Conservation (phyloP, 768 basidiomycete species). For the Macrolepiota albuminosa region DNA sequence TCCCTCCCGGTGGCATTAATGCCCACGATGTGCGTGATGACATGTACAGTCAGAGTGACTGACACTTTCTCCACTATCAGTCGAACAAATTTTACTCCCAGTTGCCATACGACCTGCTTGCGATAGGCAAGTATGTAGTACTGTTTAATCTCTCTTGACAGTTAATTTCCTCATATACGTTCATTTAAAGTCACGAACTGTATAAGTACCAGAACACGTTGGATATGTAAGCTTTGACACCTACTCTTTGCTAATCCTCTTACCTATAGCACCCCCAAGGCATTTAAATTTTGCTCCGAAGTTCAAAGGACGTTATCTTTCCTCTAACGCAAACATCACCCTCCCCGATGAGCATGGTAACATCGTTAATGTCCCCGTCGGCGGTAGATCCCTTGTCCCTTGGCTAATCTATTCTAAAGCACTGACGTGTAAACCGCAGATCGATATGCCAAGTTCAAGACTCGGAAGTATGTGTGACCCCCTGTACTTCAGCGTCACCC, state of each 20-base stretch:
- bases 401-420: neutral
- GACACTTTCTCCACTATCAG: slow-evolving; percentile 25
- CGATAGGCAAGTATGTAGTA: slow-evolving; percentile 72
- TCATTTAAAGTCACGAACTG: slow-evolving; percentile 71
- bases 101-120: slow-evolving; percentile 76
- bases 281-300: slow-evolving; percentile 60
- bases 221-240: slow-evolving; percentile 47
- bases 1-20: slow-evolving; percentile 63
- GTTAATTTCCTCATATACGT: slow-evolving; percentile 40
- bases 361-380: slow-evolving; percentile 31
- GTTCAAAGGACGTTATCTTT: slow-evolving; percentile 70
- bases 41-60: neutral
- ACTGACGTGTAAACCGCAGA: slow-evolving; percentile 24
- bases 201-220: slow-evolving; percentile 64
- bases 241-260: neutral
- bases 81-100: slow-evolving; percentile 68
- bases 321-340: slow-evolving; percentile 85
- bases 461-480: slow-evolving; percentile 47
- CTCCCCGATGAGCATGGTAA: slow-evolving; percentile 35
- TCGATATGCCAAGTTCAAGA: slow-evolving; percentile 70
- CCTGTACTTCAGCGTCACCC: neutral
- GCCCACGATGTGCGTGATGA: slow-evolving; percentile 56
- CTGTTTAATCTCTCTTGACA: no score
- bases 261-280: slow-evolving; percentile 24
- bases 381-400: slow-evolving; percentile 19